phyloP scores from a whole-genome alignment of 768 basidiomycete species.

The Mycena haematopus region DNA sequence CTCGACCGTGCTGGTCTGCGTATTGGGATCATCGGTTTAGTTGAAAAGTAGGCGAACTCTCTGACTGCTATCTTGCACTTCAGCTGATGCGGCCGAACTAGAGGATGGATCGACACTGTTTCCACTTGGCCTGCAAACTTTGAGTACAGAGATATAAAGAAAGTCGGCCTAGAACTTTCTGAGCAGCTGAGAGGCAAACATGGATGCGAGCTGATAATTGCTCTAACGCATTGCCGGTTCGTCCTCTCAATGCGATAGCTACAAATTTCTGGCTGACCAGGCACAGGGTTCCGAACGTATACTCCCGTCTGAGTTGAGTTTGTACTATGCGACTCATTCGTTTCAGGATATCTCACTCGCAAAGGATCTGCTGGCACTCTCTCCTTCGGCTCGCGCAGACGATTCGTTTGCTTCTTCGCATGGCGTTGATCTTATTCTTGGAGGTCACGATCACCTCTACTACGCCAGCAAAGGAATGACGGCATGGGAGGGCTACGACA shows the following conservation, averaged over 20 bases:
- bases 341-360: constrained; percentile 74
- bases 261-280: constrained; percentile 4
- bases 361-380: constrained; percentile 65
- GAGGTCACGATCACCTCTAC: constrained; percentile 91
- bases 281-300: constrained; percentile 56
- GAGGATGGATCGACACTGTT: constrained; percentile 90
- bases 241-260: constrained; percentile 21
- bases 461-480: constrained; percentile 71
- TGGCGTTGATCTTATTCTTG: constrained; percentile 84
- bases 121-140: constrained; percentile 87
- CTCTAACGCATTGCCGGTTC: constrained; percentile 83
- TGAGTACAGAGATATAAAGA: constrained; percentile 74
- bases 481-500: constrained; percentile 71
- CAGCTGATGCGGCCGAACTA: constrained; percentile 35
- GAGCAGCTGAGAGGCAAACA: constrained; percentile 71
- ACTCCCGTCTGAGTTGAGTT: constrained; percentile 2
- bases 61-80: not conserved
- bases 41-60: constrained; percentile 67
- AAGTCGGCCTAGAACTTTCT: constrained; percentile 77
- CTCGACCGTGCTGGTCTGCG: constrained; percentile 73
- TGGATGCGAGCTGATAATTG: constrained; percentile 83
- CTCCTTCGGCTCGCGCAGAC: constrained; percentile 57
- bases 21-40: constrained; percentile 85
- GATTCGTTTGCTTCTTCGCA: constrained; percentile 58
- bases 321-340: not conserved